Evolutionary conservation across 1,284 basidiomycete genomes (phyloP), one percentile per base, ranked within the genome.

Genomic region (Moniliophthora roreri): DNA sequence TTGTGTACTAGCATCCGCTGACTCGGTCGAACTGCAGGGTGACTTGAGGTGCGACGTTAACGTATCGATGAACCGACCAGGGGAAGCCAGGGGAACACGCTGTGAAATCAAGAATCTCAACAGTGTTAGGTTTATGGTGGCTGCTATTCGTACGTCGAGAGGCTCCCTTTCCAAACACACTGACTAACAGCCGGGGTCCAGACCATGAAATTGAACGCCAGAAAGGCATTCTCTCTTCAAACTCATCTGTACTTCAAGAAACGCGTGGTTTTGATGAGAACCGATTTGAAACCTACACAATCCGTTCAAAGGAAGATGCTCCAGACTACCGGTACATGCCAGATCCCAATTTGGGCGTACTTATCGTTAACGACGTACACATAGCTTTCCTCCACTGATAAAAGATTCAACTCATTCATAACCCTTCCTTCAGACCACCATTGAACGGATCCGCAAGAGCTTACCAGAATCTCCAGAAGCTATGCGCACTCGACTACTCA

Each of bases 291-390:
- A 99, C 97, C 0, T 95, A 85, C 71, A 78, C 77, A 18, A 71
- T 98, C 54, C 81, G 97, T 39, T 86, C 83, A 44, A 99, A 99
- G 69, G 96, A 98, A 64, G 91, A 95, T 62, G 89, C 93, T 0
- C 91, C 91, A 4, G 96, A 99, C 67, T 99, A 99, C 68, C 81
- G 96, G 6, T 99, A 98, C 73, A 95, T 99, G 93, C 97, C 97
- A 0, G 97, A 99, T 67, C 87, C 93, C 0, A 98, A 99, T 65
- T 72, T 99, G 0, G 93, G 93, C 0, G 83, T 89, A 0, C 68
- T 95, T 4, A 64, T 85, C 23, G 68, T 98, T n/a, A 76, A 79
- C 53, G 66, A 81, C 60, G 89, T 87, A 51, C 40, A 68, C 61
- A n/a, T 51, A 10, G 37, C 7, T 52, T 36, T 42, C 46, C 39